Percentiles rank a stretch among this genome's conserved stretches.
Evolutionary conservation across 2,329 filamentous ascomycete genomes (phyloP).

Genomic region (Xylariaceae sp.): DNA sequence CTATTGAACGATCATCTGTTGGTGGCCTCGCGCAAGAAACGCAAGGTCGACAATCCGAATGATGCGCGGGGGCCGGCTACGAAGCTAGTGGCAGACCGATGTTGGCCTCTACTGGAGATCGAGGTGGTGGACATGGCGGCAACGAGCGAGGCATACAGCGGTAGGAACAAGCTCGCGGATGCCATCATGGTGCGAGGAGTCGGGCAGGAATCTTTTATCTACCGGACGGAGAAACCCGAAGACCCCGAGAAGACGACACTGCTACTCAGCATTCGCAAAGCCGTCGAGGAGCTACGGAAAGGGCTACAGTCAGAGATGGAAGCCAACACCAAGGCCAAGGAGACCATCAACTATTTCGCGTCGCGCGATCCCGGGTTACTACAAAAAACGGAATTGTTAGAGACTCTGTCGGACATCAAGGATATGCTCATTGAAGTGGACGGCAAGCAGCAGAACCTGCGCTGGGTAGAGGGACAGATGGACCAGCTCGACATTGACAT

Average conservation of each 20-base stretch:
- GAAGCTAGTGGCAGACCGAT: conserved; percentile 88
- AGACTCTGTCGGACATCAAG: conserved; percentile 72
- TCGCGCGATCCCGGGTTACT: conserved; percentile 72
- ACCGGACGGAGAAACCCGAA: conserved; percentile 80
- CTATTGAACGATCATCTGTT: conserved; percentile 92
- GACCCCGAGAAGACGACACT: conserved; percentile 74
- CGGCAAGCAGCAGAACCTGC: conserved; percentile 91
- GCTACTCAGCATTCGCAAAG: conserved; percentile 85
- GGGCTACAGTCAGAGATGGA: conserved; percentile 82
- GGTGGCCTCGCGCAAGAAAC: conserved; percentile 88
- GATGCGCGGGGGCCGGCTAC: conserved; percentile 53
- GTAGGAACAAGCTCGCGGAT: conserved; percentile 66
- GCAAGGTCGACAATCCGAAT: conserved; percentile 66
- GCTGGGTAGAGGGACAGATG: conserved; percentile 92
- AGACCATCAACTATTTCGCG: conserved; percentile 82
- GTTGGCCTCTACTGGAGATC: conserved; percentile 90
- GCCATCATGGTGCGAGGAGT: conserved; percentile 86
- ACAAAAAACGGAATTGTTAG: conserved; percentile 75
- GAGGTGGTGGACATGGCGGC: conserved; percentile 85
- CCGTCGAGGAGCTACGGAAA: conserved; percentile 86
- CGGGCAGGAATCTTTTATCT: conserved; percentile 89
- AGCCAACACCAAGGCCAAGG: conserved; percentile 76
- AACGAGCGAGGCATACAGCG: conserved; percentile 53
- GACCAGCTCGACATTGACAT: conserved; percentile 96
- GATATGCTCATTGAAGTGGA: conserved; percentile 94